Percentiles rank a stretch among this genome's conserved stretches.
phyloP scores from a whole-genome alignment of 352 stramenopile genomes.

The Pythium aristosporum region DNA sequence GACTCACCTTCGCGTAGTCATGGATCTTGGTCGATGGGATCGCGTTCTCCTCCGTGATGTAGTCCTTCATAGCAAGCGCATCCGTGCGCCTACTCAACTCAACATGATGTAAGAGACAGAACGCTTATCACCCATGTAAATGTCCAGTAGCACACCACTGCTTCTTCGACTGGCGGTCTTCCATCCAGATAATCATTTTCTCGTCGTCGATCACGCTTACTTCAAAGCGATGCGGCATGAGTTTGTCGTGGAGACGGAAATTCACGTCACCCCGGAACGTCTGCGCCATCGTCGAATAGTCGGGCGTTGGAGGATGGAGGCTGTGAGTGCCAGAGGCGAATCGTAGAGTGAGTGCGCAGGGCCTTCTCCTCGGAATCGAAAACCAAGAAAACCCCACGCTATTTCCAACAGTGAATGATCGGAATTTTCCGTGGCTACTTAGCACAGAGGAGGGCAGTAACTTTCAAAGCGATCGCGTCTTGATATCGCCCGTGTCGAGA shows the following conservation, averaged over 20 bases:
- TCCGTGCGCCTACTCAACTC: conserved; percentile 8
- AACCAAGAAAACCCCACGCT: too few species aligned
- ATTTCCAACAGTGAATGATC: too few species aligned
- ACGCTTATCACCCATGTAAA: neutral
- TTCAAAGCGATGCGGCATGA: conserved; percentile 9
- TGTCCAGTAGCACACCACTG: conserved; percentile 6
- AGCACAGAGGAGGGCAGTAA: too few species aligned
- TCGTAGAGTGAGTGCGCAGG: too few species aligned
- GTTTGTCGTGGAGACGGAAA: conserved; percentile 4
- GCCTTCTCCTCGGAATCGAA: too few species aligned
- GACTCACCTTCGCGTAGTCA: conserved; percentile 14
- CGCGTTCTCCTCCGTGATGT: conserved; percentile 13
- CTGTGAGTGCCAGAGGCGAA: too few species aligned
- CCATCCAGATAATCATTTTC: conserved; percentile 15
- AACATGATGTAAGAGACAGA: neutral
- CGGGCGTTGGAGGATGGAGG: too few species aligned
- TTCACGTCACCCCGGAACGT: neutral
- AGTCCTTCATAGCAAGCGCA: neutral
- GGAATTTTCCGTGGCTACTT: too few species aligned
- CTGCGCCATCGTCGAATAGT: neutral
- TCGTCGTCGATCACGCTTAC: conserved; percentile 10
- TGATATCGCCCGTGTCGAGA: too few species aligned
- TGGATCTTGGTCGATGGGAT: conserved; percentile 6
- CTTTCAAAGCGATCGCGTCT: too few species aligned
- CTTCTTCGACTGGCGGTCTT: conserved; percentile 12